These are phyloP conservation scores for Globisporangium alternatum DNA, from an alignment of 352 stramenopile species.

Conservation along the genomic window DNA sequence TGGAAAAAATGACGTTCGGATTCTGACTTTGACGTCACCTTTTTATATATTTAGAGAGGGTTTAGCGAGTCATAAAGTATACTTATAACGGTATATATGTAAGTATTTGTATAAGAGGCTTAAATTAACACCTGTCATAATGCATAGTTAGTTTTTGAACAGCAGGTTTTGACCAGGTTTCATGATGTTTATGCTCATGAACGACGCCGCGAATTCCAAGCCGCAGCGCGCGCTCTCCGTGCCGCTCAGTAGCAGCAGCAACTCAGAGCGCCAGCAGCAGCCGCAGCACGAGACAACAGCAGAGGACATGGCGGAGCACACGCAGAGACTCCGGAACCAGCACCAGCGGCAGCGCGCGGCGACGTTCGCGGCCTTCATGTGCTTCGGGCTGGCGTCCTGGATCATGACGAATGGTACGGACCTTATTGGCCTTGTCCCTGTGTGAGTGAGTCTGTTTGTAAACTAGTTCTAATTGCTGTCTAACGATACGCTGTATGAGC, in stretches of 20 bases:
- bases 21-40: neutral
- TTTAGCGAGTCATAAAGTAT: no score
- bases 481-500: neutral
- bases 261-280: neutral
- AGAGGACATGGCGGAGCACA: neutral
- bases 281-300: neutral
- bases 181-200: conserved; percentile 5
- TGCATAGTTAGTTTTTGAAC: no score
- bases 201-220: neutral
- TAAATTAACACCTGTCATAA: no score
- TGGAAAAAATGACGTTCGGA: neutral
- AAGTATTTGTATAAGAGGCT: no score
- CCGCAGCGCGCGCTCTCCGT: neutral
- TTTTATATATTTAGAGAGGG: no score
- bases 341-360: conserved; percentile 16
- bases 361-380: conserved; percentile 52
- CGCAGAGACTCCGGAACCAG: neutral
- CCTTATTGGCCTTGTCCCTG: neutral
- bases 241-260: neutral
- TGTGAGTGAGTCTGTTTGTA: neutral
- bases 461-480: neutral
- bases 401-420: conserved; percentile 59
- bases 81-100: no score
- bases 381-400: conserved; percentile 60
- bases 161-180: no score